Evolutionary conservation across 2,329 filamentous ascomycete species (phyloP).

Genomic region (Coniella vitis): DNA sequence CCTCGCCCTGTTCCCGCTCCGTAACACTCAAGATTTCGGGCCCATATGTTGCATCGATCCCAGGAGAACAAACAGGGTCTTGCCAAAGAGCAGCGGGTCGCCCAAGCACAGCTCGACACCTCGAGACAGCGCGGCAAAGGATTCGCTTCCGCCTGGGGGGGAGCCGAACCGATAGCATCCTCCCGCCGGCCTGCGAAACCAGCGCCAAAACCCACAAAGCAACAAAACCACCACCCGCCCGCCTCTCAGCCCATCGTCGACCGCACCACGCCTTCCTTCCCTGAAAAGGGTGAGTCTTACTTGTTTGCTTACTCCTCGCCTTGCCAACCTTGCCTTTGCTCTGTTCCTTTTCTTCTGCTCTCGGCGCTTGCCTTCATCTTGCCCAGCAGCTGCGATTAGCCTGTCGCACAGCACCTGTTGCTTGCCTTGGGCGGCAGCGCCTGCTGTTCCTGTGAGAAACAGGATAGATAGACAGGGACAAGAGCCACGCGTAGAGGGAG

Average conservation of each 20-base stretch:
- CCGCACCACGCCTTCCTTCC: constrained; percentile 21
- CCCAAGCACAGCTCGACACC: constrained; percentile 29
- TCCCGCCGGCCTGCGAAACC: constrained; percentile 7
- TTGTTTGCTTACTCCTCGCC: constrained; percentile 1
- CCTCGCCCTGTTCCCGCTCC: constrained; percentile 7
- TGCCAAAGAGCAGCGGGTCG: constrained; percentile 31
- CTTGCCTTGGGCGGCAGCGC: neutral
- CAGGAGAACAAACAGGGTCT: constrained; percentile 31
- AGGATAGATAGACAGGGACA: no score
- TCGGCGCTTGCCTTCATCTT: neutral
- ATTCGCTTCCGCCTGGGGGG: constrained; percentile 22
- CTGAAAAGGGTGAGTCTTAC: constrained; percentile 29
- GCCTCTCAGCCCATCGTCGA: constrained; percentile 1
- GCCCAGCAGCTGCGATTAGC: neutral
- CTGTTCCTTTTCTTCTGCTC: neutral
- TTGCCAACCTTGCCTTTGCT: neutral
- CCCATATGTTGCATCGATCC: constrained; percentile 42
- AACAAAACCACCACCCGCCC: constrained; percentile 8
- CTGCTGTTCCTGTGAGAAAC: no score
- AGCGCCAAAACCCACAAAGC: constrained; percentile 9
- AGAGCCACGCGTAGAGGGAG: no score
- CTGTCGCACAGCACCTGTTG: neutral
- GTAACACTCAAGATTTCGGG: constrained; percentile 8
- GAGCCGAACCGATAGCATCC: constrained; percentile 14
- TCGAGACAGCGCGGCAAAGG: constrained; percentile 30